A percentile compares a stretch with the other conserved stretches of the same genome.
phyloP scores from a whole-genome alignment of 768 basidiomycete genomes.

The Gloeophyllum trabeum region DNA sequence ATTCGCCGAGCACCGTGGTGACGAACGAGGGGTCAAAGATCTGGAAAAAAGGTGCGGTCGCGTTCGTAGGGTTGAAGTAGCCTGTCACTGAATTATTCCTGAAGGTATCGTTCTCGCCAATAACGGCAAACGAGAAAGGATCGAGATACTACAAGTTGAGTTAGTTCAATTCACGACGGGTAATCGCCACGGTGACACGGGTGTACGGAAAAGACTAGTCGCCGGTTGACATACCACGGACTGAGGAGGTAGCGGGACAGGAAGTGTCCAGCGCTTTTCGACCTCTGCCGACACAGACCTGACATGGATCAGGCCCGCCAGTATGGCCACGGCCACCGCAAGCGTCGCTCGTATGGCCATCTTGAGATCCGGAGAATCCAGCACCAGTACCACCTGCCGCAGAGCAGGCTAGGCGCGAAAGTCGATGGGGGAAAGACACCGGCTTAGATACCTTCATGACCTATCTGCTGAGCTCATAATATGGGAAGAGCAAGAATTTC shows the following conservation, averaged over 20 bases:
- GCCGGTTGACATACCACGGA: constrained; percentile 5
- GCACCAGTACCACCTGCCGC: background rate
- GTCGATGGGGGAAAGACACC: background rate
- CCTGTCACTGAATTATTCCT: constrained; percentile 25
- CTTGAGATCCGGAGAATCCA: background rate
- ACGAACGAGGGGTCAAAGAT: constrained; percentile 45
- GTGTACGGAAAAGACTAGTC: no score
- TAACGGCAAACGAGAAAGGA: constrained; percentile 38
- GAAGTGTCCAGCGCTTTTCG: no score
- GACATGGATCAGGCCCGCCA: background rate
- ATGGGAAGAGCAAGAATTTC: no score
- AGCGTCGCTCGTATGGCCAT: background rate
- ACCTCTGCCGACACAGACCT: no score
- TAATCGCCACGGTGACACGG: no score
- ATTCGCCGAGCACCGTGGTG: constrained; percentile 36
- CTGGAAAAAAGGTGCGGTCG: constrained; percentile 49
- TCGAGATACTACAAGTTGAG: constrained; percentile 29
- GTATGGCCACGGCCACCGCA: background rate
- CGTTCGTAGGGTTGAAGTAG: constrained; percentile 52
- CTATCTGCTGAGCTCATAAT: no score
- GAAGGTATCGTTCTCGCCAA: constrained; percentile 29
- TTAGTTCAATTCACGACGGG: background rate
- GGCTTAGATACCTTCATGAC: no score
- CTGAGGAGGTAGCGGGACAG: constrained; percentile 4
- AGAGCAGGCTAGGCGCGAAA: background rate